Percentiles rank a stretch among this genome's conserved stretches.
Conservation (phyloP, 768 basidiomycete species). For the Strobilomyces dryophilus region DNA sequence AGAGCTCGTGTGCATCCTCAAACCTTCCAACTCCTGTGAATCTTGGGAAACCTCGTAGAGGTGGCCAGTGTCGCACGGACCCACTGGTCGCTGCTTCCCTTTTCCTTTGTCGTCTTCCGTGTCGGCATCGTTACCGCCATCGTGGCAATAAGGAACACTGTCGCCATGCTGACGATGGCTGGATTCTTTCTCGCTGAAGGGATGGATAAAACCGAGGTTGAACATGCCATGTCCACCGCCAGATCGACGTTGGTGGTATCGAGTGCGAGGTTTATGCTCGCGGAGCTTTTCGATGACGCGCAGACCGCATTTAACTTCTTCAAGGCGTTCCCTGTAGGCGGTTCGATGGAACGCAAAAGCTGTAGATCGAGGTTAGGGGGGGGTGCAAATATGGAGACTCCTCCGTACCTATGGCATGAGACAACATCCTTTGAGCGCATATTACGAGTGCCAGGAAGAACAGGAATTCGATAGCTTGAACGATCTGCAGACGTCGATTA, state of each 20-base stretch:
- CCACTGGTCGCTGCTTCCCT: conserved; percentile 22
- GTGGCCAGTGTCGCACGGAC: background rate
- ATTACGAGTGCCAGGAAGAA: conserved; percentile 71
- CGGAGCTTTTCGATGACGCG: conserved; percentile 64
- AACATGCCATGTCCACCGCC: conserved; percentile 43
- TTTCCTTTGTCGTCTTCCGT: conserved; percentile 29
- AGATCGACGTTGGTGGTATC: conserved; percentile 29
- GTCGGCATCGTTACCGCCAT: conserved; percentile 31
- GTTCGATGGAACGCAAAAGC: conserved; percentile 76
- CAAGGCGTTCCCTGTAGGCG: conserved; percentile 70
- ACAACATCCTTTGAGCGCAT: conserved; percentile 62
- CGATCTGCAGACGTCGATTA: conserved; percentile 36
- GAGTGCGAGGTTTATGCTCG: conserved; percentile 48
- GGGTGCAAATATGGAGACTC: background rate
- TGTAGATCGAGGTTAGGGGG: conserved; percentile 12
- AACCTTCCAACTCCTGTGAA: conserved; percentile 10
- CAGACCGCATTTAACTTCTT: conserved; percentile 50
- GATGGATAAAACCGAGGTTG: conserved; percentile 27
- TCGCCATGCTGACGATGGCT: conserved; percentile 29
- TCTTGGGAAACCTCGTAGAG: conserved; percentile 5
- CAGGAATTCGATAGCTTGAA: conserved; percentile 63
- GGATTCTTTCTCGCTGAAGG: conserved; percentile 44
- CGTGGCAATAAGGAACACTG: conserved; percentile 19
- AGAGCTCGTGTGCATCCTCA: background rate
- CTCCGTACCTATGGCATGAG: conserved; percentile 53